These are phyloP conservation scores for Alternaria sp. DNA, from an alignment of 2,329 filamentous ascomycete species.

Conservation along the genomic window DNA sequence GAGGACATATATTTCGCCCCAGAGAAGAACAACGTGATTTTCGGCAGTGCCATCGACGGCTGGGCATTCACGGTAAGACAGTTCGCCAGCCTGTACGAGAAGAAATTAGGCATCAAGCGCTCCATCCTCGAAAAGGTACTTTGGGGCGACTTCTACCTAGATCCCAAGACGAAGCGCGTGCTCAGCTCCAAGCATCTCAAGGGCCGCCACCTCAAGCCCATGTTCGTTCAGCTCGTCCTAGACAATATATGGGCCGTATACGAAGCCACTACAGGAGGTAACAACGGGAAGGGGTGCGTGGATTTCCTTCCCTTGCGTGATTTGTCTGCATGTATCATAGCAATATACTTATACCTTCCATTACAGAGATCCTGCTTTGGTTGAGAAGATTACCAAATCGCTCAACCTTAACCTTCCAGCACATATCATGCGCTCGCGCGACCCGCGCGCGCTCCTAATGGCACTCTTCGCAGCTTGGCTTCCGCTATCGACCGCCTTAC, in stretches of 20 bases:
- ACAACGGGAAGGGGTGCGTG: constrained; percentile 78
- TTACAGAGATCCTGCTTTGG: constrained; percentile 72
- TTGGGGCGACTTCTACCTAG: constrained; percentile 96
- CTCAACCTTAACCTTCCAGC: constrained; percentile 81
- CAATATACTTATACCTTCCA: constrained; percentile 50
- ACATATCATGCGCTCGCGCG: constrained; percentile 83
- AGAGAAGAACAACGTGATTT: constrained; percentile 98
- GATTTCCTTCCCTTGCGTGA: constrained; percentile 46
- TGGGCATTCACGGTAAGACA: constrained; percentile 98
- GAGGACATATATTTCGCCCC: constrained; percentile 98
- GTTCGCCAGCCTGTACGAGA: constrained; percentile 92
- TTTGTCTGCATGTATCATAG: constrained; percentile 40
- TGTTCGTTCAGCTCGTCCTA: constrained; percentile 96
- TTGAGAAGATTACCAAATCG: constrained; percentile 96
- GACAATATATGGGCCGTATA: constrained; percentile 98
- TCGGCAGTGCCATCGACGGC: constrained; percentile 96
- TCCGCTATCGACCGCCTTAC: constrained; percentile 85
- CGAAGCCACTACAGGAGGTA: constrained; percentile 82
- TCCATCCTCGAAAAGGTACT: constrained; percentile 87
- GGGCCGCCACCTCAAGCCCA: constrained; percentile 87
- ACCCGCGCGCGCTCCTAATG: constrained; percentile 81
- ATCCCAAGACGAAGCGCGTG: constrained; percentile 95
- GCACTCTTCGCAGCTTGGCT: constrained; percentile 90
- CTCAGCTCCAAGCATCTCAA: constrained; percentile 91
- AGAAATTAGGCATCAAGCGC: constrained; percentile 94